phyloP scores from a whole-genome alignment of 129 eudicot species.

The Tagetes patula region DNA sequence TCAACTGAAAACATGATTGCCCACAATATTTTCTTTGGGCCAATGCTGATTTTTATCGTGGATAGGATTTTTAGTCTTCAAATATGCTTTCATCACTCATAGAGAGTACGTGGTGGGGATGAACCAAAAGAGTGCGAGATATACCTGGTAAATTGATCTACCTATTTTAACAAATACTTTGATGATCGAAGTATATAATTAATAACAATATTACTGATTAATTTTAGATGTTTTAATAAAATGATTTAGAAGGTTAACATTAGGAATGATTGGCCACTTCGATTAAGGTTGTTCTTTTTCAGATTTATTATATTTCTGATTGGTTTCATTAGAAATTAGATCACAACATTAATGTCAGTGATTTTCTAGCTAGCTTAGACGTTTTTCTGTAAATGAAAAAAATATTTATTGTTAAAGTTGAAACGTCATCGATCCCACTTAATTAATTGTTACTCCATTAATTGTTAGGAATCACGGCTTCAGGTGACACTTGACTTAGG shows the following conservation, averaged over 20 bases:
- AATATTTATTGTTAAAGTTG: constrained; percentile 12
- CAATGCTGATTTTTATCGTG: constrained; percentile 34
- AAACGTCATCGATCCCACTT: too few species aligned
- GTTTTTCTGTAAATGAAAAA: constrained; percentile 40
- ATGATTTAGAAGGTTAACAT: too few species aligned
- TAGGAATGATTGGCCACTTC: too few species aligned
- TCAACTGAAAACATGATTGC: constrained; percentile 37
- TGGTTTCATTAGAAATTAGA: too few species aligned
- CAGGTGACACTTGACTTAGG: constrained; percentile 30
- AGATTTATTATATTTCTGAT: too few species aligned
- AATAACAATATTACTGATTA: too few species aligned
- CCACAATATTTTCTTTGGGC: constrained; percentile 24
- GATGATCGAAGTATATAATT: too few species aligned
- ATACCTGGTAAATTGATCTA: not conserved
- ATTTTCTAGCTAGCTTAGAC: too few species aligned
- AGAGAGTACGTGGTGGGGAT: constrained; percentile 20
- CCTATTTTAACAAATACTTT: too few species aligned
- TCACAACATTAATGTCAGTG: too few species aligned
- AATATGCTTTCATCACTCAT: constrained; percentile 40
- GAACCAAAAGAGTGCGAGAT: constrained; percentile 22
- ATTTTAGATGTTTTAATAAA: too few species aligned
- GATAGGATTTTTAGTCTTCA: constrained; percentile 32
- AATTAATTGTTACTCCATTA: not conserved
- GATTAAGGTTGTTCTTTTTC: too few species aligned
- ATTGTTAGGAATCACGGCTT: constrained; percentile 28